Percentiles rank a stretch among this genome's conserved stretches.
phyloP scores from a whole-genome alignment of 1,284 basidiomycete genomes.

The Tremellales sp. region DNA sequence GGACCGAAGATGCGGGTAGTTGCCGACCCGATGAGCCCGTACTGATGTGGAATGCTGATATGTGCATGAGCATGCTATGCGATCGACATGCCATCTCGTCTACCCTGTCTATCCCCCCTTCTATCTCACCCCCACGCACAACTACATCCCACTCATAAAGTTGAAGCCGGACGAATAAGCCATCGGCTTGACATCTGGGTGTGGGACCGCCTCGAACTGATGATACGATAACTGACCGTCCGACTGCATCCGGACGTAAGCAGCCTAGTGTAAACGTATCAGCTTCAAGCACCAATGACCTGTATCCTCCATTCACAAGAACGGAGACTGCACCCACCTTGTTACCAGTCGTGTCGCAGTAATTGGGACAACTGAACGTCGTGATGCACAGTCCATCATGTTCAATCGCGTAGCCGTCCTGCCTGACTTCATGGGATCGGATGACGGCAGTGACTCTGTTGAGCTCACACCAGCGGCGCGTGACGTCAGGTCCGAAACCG shows the following conservation, averaged over 20 bases:
- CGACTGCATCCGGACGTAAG: constrained; percentile 71
- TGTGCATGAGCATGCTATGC: too few relatives aligned
- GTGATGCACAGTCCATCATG: constrained; percentile 54
- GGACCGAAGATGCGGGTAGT: too few relatives aligned
- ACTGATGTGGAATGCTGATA: too few relatives aligned
- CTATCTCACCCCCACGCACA: neutral
- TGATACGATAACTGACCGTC: constrained; percentile 69
- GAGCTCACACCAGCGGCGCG: constrained; percentile 76
- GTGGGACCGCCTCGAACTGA: constrained; percentile 80
- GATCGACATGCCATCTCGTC: neutral
- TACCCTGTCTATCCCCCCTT: neutral
- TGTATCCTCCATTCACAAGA: neutral
- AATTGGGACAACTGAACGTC: constrained; percentile 49
- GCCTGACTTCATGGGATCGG: constrained; percentile 94
- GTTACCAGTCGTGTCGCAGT: constrained; percentile 51
- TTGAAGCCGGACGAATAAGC: constrained; percentile 61
- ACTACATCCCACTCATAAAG: constrained; percentile 29
- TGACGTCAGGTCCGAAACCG: constrained; percentile 92
- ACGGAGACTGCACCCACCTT: constrained; percentile 27
- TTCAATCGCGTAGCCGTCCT: constrained; percentile 60
- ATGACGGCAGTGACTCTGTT: constrained; percentile 87
- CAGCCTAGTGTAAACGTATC: constrained; percentile 34
- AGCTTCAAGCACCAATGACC: neutral
- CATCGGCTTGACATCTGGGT: constrained; percentile 90
- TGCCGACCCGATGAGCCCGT: too few relatives aligned